Base-by-base conservation (phyloP, 371 early-diverging fungal genomes). In the Rhizopus arrhizus region DNA sequence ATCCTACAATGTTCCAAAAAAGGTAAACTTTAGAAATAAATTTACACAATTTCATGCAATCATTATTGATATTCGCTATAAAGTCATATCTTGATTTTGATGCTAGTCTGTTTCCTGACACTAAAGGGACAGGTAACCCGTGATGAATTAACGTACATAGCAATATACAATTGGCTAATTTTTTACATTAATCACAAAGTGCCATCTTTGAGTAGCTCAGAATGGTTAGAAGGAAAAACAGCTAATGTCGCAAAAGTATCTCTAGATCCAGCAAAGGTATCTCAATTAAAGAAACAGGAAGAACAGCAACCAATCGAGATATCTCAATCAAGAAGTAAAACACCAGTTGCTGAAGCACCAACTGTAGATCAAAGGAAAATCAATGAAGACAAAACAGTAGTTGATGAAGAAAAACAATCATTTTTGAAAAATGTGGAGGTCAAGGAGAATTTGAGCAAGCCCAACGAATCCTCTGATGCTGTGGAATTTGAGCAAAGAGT, bases 21-120 rank as follows among this genome's bases (percentile, higher is more conserved):
- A 79, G 68, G 83, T 83, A 69, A 62, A 40, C 28, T 31, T 16
- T 51, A 32, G 3, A 3, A 1, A 36, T 22, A 29, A n/a, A 32
- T 35, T 22, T 41, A 6, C 15, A 12, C 1, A 7, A 73, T 43
- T 31, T 22, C 28, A 40, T 46, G 35, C 12, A 32, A 32, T 0
- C 11, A 35, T 61, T 40, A 55, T 33, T 45, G n/a, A 12, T 35
- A n/a, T 38, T 42, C 29, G 8, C 40, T 48, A 48, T 48, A 48
- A 56, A 89, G 77, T 77, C 82, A 36, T 86, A 90, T 57, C 70
- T 88, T 10, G 94, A 93, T 52, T 93, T 91, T 60, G 90, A 91
- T 56, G 68, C 77, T 11, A 92, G 92, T 40, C 65, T 94, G 7
- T 94, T 86, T 59, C 93, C 93, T 13, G 88, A 91, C 13, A 91